Conservation (phyloP, 2,329 filamentous ascomycete genomes). For the Fusarium succisae region DNA sequence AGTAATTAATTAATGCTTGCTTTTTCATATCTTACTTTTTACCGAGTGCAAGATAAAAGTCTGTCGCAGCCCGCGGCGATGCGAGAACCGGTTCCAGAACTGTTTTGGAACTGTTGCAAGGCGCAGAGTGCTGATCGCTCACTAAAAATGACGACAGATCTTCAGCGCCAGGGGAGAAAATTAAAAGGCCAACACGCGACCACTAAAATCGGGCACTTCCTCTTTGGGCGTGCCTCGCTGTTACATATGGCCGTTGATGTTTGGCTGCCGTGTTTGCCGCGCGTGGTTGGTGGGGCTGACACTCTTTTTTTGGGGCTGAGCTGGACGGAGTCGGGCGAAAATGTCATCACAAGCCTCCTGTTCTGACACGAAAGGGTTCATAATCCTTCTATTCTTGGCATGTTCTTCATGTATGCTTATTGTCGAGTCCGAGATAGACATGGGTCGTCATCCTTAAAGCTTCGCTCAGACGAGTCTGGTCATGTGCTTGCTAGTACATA, state of each 20-base stretch:
- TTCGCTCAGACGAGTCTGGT: neutral
- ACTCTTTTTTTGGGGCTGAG: neutral
- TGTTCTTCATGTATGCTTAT: neutral
- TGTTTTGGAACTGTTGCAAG: neutral
- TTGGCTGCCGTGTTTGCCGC: neutral
- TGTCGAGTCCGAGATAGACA: neutral
- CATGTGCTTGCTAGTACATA: neutral
- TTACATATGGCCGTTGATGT: neutral
- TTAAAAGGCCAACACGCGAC: neutral
- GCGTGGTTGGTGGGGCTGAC: neutral
- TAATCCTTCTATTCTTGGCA: neutral
- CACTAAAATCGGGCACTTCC: neutral
- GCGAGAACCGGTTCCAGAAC: neutral
- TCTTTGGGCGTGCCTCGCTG: neutral
- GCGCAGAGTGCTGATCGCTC: neutral
- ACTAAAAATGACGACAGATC: slow-evolving; percentile 10
- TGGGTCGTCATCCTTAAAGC: neutral
- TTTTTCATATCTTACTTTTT: neutral
- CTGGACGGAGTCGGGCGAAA: neutral
- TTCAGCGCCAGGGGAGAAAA: neutral
- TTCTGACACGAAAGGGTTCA: neutral
- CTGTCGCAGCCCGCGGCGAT: neutral
- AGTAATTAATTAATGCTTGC: neutral
- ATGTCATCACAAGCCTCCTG: neutral
- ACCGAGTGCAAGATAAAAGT: neutral